Conservation (phyloP, 2,329 filamentous ascomycete species). For the Colletotrichum kahawae region DNA sequence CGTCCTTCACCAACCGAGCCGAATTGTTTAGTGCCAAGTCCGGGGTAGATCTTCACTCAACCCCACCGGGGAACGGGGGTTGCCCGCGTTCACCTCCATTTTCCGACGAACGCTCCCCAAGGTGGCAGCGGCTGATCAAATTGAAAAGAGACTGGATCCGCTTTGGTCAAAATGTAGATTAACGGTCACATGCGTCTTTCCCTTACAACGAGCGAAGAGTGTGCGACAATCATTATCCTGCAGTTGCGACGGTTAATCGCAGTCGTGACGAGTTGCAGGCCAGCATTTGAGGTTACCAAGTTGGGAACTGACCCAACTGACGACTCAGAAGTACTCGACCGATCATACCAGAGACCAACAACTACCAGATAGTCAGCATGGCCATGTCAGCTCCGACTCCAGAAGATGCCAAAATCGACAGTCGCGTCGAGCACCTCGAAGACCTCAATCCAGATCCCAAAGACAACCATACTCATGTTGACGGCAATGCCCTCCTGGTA, state of each 20-base stretch:
- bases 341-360: neutral
- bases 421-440: slow-evolving; percentile 1
- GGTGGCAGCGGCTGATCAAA: neutral
- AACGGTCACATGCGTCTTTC: neutral
- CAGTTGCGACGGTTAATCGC: slow-evolving; percentile 16
- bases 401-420: neutral
- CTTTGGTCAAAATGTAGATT: neutral
- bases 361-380: neutral
- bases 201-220: neutral
- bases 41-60: neutral
- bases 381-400: neutral
- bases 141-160: neutral
- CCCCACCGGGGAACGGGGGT: slow-evolving; percentile 7
- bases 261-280: neutral
- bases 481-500: slow-evolving; percentile 16
- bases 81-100: neutral
- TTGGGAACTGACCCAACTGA: neutral
- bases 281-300: neutral
- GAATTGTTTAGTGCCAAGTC: neutral
- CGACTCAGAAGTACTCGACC: neutral
- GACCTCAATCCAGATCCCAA: neutral
- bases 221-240: neutral
- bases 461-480: neutral
- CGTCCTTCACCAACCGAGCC: neutral
- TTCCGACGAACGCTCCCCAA: neutral